Evolutionary conservation across 495 filamentous ascomycete species (phyloP), one percentile per base, ranked within the genome.

Genomic region (Aspergillus bertholletiae): DNA sequence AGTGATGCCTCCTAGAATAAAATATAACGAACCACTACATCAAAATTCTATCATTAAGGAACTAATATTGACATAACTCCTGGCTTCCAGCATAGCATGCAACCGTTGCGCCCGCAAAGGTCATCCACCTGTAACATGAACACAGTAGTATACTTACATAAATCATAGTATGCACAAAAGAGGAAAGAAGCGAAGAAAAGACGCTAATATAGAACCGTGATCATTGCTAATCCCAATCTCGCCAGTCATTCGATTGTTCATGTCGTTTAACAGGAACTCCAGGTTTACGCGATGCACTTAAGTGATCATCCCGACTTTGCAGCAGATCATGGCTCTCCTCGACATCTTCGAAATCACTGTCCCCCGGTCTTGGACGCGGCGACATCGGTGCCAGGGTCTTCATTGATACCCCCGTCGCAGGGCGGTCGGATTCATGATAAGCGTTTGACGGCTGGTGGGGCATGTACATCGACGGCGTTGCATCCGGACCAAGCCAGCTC

Each of bases 341-440:
- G 4, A 53, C 21, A 20, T 71, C 74, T 28, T 74, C 73, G 37
- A 67, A 72, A 41, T 72, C 71, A 18, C 64, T 74, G 40, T 78
- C 75, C 0, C 73, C 75, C 34, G 73, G 76, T 30, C 75, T 63
- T 6, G 71, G 66, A 5, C 74, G 67, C 20, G 77, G 74, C 0
- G 74, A 78, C 46, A 64, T 64, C 1, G 74, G 74, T 12, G 74
- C 66, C 20, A 80, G 63, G 0, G 78, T 81, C 61, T 79, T 76
- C 74, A 80, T 77, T 4, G 78, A 81, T n/a, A 81, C 74, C 15
- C 74, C 74, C 2, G 77, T 80, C 22, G 66, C 62, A 0, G 77
- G 75, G 34, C 75, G 71, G 1, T 79, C 76, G 17, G 81, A 69
- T 40, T 79, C 74, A 20, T 62, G 50, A 5, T 54, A 53, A 20